These are phyloP conservation scores for Amanita muscaria DNA, from an alignment of 768 basidiomycete species.

Conservation along the genomic window DNA sequence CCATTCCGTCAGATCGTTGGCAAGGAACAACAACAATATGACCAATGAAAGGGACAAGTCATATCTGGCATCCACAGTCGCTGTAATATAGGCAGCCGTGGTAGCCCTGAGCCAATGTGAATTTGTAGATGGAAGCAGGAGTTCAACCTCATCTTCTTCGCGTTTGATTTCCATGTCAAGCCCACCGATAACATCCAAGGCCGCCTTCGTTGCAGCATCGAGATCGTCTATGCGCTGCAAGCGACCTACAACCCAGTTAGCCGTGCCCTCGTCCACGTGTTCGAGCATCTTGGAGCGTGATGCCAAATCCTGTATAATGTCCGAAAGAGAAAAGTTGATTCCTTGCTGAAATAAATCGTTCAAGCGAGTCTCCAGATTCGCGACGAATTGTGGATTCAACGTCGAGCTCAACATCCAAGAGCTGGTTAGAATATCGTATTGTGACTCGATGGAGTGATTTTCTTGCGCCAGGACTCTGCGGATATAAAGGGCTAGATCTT, in stretches of 20 bases:
- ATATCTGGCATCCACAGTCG: slow-evolving; percentile 64
- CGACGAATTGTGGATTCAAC: slow-evolving; percentile 49
- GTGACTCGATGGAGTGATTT: slow-evolving; percentile 33
- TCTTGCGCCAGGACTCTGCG: slow-evolving; percentile 40
- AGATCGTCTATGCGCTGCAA: slow-evolving; percentile 50
- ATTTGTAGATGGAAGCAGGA: slow-evolving; percentile 40
- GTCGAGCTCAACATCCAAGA: slow-evolving; percentile 55
- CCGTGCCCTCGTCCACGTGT: slow-evolving; percentile 48
- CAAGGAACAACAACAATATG: slow-evolving; percentile 61
- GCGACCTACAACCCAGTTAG: slow-evolving; percentile 52
- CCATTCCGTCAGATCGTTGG: slow-evolving; percentile 54
- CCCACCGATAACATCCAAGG: slow-evolving; percentile 64
- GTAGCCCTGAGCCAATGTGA: slow-evolving; percentile 59
- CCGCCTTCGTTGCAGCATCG: slow-evolving; percentile 43
- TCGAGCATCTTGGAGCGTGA: slow-evolving; percentile 43
- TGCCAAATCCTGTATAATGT: slow-evolving; percentile 64
- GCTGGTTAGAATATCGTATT: slow-evolving; percentile 50
- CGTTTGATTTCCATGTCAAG: slow-evolving; percentile 64
- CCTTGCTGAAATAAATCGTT: slow-evolving; percentile 68
- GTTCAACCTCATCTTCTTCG: slow-evolving; percentile 65
- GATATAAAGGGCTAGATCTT: slow-evolving; percentile 60
- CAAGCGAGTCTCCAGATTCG: slow-evolving; percentile 48
- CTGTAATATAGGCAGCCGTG: slow-evolving; percentile 52
- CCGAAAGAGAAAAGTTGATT: slow-evolving; percentile 66
- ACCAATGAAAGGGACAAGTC: slow-evolving; percentile 62